phyloP scores from a whole-genome alignment of 75 land plant genomes.

The Ceratopteris richardii region DNA sequence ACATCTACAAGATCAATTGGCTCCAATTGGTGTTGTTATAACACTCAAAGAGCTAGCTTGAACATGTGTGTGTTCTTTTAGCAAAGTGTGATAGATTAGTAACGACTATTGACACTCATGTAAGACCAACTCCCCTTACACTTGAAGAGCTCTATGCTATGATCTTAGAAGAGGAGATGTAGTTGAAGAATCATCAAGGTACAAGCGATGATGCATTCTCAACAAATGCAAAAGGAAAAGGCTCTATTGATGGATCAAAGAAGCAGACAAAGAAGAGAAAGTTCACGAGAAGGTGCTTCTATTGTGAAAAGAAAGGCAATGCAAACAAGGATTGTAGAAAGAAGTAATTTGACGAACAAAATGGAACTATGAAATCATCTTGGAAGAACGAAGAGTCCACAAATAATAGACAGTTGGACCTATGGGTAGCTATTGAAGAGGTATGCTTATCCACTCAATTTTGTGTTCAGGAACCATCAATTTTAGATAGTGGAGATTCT shows the following conservation, averaged over 20 bases:
- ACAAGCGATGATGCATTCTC: not conserved
- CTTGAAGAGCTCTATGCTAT: not conserved
- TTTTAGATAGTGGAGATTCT: too few relatives aligned
- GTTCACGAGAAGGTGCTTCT: too few relatives aligned
- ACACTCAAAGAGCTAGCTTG: not conserved
- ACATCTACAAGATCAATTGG: slow-evolving; percentile 1
- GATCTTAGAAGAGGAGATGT: not conserved
- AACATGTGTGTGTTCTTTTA: not conserved
- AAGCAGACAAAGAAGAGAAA: too few relatives aligned
- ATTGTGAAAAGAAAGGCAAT: too few relatives aligned
- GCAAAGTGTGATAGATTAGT: not conserved
- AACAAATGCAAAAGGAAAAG: not conserved
- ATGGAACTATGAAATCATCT: too few relatives aligned
- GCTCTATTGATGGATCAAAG: not conserved
- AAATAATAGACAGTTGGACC: too few relatives aligned
- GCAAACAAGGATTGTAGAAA: too few relatives aligned
- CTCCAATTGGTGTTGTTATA: not conserved
- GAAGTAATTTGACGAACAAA: too few relatives aligned
- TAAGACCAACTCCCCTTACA: not conserved
- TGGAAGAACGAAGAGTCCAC: too few relatives aligned
- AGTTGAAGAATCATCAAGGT: not conserved
- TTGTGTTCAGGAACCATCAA: too few relatives aligned
- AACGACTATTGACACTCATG: not conserved
- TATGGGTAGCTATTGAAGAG: too few relatives aligned
- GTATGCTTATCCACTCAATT: too few relatives aligned